Conservation (phyloP, 345 rosid genomes). For the Syzygium oleosum region DNA sequence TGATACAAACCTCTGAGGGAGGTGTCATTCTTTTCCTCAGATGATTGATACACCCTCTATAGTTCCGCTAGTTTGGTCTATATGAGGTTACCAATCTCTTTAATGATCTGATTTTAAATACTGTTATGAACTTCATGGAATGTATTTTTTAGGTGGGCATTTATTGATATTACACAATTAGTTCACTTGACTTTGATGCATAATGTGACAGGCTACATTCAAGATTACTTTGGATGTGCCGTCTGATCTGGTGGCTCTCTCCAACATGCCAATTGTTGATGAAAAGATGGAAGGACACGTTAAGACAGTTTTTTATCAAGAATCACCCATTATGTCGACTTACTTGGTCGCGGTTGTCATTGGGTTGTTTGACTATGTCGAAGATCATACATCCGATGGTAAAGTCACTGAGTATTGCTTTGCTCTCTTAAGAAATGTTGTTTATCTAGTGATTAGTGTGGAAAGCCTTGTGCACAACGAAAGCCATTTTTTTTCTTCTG, state of each 20-base stretch:
- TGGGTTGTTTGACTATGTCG: slow-evolving; percentile 84
- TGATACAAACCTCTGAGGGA: not conserved
- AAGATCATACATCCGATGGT: slow-evolving; percentile 92
- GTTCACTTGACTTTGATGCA: not conserved
- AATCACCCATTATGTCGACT: slow-evolving; percentile 95
- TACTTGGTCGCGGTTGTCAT: slow-evolving; percentile 86
- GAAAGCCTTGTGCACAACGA: not conserved
- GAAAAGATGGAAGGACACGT: slow-evolving; percentile 62
- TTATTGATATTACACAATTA: not conserved
- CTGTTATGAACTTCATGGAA: not conserved
- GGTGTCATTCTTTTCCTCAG: not conserved
- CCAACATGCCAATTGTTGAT: slow-evolving; percentile 72
- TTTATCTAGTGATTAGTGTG: not conserved
- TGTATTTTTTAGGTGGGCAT: not conserved
- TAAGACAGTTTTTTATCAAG: slow-evolving; percentile 67
- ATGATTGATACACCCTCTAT: not conserved
- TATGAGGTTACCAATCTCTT: not conserved
- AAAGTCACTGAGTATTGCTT: not conserved
- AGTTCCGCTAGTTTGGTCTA: not conserved
- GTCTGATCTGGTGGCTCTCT: slow-evolving; percentile 69
- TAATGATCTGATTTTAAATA: not conserved
- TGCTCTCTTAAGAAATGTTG: not conserved
- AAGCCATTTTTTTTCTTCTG: not conserved
- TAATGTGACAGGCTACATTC: slow-evolving; percentile 65
- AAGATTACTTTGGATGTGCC: slow-evolving; percentile 91